Evolutionary conservation across 345 rosid species (phyloP).

Genomic region (Eucalyptus pauciflora): DNA sequence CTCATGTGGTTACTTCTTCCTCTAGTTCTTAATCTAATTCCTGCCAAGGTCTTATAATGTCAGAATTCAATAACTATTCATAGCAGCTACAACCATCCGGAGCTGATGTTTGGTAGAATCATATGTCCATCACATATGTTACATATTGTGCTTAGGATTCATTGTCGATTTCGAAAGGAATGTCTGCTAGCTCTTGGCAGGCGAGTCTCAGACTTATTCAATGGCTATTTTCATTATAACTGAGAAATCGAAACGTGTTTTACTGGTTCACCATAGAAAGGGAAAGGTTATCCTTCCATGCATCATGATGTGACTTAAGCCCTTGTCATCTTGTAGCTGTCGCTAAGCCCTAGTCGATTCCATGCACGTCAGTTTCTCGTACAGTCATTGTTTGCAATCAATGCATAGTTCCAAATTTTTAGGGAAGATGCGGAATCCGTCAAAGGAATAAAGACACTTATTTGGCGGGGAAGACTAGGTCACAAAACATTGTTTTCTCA

Average conservation of each 20-base stretch:
- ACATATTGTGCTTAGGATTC: background rate
- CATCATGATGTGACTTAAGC: background rate
- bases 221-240: background rate
- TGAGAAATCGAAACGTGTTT: background rate
- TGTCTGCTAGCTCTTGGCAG: background rate
- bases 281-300: background rate
- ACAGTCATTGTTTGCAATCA: background rate
- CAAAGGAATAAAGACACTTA: no score
- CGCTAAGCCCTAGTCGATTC: background rate
- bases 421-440: no score
- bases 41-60: background rate
- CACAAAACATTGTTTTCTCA: background rate
- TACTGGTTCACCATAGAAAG: background rate
- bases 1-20: background rate
- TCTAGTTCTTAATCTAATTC: background rate
- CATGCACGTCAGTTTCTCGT: background rate
- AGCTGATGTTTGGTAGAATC: background rate
- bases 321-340: background rate
- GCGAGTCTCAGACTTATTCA: background rate
- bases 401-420: background rate
- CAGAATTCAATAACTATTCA: background rate
- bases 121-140: background rate
- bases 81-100: background rate
- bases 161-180: background rate
- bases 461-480: no score